A percentile compares a stretch with the other conserved stretches of the same genome.
Conservation (phyloP, 352 stramenopile species). For the Phytopythium helicoides region DNA sequence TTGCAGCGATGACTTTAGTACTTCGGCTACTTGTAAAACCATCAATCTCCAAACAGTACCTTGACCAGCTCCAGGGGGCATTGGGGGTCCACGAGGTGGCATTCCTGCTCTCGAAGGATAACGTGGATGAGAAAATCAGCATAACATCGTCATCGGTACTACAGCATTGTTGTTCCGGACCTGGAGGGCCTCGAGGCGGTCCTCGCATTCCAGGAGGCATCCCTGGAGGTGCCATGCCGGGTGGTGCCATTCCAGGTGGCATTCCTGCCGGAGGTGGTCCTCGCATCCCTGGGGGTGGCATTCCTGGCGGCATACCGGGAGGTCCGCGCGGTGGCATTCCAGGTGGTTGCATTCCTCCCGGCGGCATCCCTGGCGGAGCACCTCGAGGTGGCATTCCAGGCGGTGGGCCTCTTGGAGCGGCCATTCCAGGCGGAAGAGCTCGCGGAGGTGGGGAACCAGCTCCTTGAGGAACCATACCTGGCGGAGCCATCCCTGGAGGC, state of each 20-base stretch:
- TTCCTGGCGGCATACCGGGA: conserved; percentile 12
- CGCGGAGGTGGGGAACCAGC: conserved; percentile 15
- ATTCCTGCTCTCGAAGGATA: conserved; percentile 1
- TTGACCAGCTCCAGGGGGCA: conserved; percentile 1
- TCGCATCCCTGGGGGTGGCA: conserved; percentile 20
- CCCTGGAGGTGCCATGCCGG: conserved; percentile 6
- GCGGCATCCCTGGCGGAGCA: conserved; percentile 10
- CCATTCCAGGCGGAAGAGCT: conserved; percentile 2
- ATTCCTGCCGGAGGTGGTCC: conserved; percentile 9
- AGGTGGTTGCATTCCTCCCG: conserved; percentile 10
- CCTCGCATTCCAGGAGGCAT: conserved; percentile 3
- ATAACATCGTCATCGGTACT: no score
- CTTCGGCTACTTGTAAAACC: no score
- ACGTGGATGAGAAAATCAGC: no score
- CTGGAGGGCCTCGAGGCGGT: neutral
- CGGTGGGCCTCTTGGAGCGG: conserved; percentile 8
- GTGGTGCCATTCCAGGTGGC: conserved; percentile 14
- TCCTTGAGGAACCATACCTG: conserved; percentile 4
- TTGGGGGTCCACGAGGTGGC: conserved; percentile 14
- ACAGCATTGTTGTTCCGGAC: no score
- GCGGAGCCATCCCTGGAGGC: conserved; percentile 30
- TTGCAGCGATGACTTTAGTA: no score
- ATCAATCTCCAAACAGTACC: no score
- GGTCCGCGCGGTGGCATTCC: conserved; percentile 13
- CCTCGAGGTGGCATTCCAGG: conserved; percentile 22